Evolutionary conservation across 2,329 filamentous ascomycete genomes (phyloP).

Genomic region (Orbilia oligospora): DNA sequence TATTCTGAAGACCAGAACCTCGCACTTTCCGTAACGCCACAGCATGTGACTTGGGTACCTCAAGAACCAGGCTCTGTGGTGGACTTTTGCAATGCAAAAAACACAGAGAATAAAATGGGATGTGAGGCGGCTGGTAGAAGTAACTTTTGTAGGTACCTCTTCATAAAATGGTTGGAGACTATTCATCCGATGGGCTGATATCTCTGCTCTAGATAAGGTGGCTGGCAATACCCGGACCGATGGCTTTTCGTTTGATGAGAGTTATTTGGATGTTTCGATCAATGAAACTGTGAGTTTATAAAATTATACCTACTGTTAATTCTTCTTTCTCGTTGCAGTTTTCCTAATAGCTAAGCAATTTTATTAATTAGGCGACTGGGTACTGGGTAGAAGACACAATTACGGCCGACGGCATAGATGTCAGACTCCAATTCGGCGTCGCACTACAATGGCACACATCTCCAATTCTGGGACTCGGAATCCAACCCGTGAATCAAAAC

Average conservation of each 20-base stretch:
- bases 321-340: too few relatives aligned
- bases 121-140: constrained; percentile 12
- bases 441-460: constrained; percentile 5
- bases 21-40: constrained; percentile 11
- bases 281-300: background rate
- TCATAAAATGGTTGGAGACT: background rate
- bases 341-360: background rate
- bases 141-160: constrained; percentile 10
- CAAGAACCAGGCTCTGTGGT: constrained; percentile 6
- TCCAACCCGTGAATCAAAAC: constrained; percentile 3
- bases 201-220: background rate
- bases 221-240: background rate
- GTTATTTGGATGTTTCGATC: background rate
- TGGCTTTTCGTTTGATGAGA: constrained; percentile 3
- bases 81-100: constrained; percentile 7
- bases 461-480: constrained; percentile 17
- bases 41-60: constrained; percentile 28
- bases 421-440: constrained; percentile 31
- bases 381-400: constrained; percentile 25
- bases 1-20: background rate
- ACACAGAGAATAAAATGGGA: background rate
- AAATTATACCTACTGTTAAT: too few relatives aligned
- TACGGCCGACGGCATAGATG: background rate
- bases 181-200: background rate
- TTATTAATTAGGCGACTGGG: background rate